Evolutionary conservation across 140 eudicot genomes (phyloP).

Genomic region (Stevia rebaudiana): DNA sequence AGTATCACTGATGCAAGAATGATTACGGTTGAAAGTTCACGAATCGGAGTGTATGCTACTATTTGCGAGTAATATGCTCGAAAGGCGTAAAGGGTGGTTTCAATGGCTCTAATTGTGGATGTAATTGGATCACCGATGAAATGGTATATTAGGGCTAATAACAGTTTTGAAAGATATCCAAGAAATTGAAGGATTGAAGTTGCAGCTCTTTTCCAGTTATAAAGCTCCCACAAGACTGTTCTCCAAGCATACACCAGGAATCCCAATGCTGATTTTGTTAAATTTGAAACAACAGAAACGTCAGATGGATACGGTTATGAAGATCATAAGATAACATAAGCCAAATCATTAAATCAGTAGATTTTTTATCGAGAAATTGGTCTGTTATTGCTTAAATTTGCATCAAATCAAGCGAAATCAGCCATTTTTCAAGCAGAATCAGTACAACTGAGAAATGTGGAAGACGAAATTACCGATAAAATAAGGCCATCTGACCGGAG

Average conservation of each 20-base stretch:
- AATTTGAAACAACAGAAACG: neutral
- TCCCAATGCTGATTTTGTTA: constrained; percentile 36
- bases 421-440: neutral
- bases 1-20: constrained; percentile 56
- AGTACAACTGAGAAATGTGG: no score
- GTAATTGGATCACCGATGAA: constrained; percentile 71
- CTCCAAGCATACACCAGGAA: constrained; percentile 62
- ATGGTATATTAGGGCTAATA: constrained; percentile 50
- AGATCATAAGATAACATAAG: neutral
- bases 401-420: neutral
- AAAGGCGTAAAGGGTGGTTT: constrained; percentile 44
- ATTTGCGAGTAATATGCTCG: constrained; percentile 66
- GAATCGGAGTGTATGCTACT: constrained; percentile 60
- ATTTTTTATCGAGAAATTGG: neutral
- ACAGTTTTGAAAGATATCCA: constrained; percentile 40
- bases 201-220: constrained; percentile 53
- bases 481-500: constrained; percentile 71
- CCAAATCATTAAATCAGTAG: neutral
- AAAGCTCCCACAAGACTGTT: constrained; percentile 70
- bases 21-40: constrained; percentile 59
- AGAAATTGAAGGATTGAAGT: constrained; percentile 29
- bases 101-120: constrained; percentile 39
- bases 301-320: constrained; percentile 4
- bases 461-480: constrained; percentile 52
- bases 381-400: neutral